These are phyloP conservation scores for Xylariaceae sp. DNA, from an alignment of 2,329 filamentous ascomycete genomes.

Conservation along the genomic window DNA sequence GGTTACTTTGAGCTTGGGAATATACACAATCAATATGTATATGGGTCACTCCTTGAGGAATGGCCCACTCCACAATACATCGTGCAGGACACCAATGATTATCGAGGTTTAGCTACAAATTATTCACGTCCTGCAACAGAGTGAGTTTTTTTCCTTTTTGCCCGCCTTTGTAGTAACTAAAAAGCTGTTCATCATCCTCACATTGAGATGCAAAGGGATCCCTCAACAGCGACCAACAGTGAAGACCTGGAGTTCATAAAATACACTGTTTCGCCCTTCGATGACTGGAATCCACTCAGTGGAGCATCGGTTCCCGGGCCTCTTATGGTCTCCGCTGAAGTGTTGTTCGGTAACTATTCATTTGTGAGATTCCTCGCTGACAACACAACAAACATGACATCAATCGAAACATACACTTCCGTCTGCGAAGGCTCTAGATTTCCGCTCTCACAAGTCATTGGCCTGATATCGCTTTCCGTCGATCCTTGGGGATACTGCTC, in stretches of 20 bases:
- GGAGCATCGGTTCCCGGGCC: slow-evolving; percentile 7
- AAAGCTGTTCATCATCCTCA: too few species aligned
- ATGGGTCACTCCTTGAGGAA: slow-evolving; percentile 14
- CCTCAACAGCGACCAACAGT: too few species aligned
- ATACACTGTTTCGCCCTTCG: too few species aligned
- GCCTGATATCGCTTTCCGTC: too few species aligned
- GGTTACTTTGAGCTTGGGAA: slow-evolving; percentile 19
- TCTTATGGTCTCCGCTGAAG: slow-evolving; percentile 16
- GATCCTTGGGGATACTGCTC: too few species aligned
- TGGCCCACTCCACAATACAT: slow-evolving; percentile 16
- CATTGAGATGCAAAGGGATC: too few species aligned
- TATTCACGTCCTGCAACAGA: too few species aligned
- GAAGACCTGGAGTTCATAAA: too few species aligned
- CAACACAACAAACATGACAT: slow-evolving; percentile 10
- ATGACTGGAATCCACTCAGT: slow-evolving; percentile 1
- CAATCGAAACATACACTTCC: slow-evolving; percentile 6
- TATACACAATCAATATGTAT: slow-evolving; percentile 10
- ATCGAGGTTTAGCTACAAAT: too few species aligned
- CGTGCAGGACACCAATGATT: too few species aligned
- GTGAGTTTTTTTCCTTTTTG: too few species aligned
- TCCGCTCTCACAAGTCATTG: slow-evolving; percentile 9
- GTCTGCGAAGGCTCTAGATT: slow-evolving; percentile 14
- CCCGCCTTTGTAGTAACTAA: too few species aligned
- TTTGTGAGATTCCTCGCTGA: slow-evolving; percentile 8
- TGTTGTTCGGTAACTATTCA: slow-evolving; percentile 16